Evolutionary conservation across 2,329 filamentous ascomycete genomes (phyloP).

Genomic region (Thielaviopsis cerberus): DNA sequence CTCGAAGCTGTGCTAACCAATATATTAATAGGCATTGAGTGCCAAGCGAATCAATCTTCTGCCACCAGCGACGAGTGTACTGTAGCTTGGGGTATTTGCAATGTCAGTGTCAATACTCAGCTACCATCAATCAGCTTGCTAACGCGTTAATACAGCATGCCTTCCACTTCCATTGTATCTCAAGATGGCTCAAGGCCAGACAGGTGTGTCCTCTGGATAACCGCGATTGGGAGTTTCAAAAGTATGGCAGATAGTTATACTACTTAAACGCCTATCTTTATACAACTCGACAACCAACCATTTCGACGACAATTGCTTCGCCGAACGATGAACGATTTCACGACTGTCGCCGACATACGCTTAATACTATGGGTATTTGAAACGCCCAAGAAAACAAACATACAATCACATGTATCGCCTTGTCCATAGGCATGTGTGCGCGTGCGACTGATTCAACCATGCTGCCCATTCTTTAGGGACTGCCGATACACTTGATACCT

Average conservation of each 20-base stretch:
- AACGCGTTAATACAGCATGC: constrained; percentile 50
- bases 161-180: constrained; percentile 99
- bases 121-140: constrained; percentile 16
- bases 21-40: constrained; percentile 59
- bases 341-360: not conserved
- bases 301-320: not conserved
- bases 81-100: constrained; percentile 97
- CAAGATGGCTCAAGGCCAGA: constrained; percentile 95
- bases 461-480: not conserved
- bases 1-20: not conserved
- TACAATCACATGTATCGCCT: not conserved
- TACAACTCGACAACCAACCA: not conserved
- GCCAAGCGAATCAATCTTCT: constrained; percentile 94
- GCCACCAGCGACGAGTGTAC: constrained; percentile 96
- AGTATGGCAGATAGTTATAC: constrained; percentile 53
- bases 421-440: not conserved
- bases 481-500: not conserved
- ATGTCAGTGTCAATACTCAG: constrained; percentile 40
- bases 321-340: not conserved
- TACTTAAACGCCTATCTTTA: not conserved
- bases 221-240: constrained; percentile 98
- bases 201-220: constrained; percentile 97
- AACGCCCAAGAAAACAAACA: not conserved
- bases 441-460: not conserved
- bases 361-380: not conserved